These are phyloP conservation scores for Takakia lepidozioides DNA, from an alignment of 225 moss, liverwort and hornwort species.

Conservation along the genomic window DNA sequence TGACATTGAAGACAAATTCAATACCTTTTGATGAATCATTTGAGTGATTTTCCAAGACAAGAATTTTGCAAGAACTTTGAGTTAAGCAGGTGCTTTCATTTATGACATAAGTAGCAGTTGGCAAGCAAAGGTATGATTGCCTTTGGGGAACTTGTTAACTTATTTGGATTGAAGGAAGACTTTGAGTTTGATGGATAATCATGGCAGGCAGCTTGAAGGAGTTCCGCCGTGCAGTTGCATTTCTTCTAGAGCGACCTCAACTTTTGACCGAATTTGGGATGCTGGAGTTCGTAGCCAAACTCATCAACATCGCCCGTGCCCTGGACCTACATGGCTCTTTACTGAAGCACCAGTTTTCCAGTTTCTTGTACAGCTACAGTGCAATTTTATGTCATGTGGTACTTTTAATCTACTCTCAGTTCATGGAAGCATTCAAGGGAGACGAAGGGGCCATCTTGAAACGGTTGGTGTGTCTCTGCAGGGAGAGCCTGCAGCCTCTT, in stretches of 20 bases:
- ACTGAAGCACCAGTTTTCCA: slow-evolving; percentile 61
- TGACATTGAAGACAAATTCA: too few species aligned
- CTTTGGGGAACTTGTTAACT: too few species aligned
- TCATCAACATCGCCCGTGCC: slow-evolving; percentile 73
- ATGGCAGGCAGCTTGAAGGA: slow-evolving; percentile 83
- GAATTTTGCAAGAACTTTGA: too few species aligned
- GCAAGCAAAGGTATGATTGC: too few species aligned
- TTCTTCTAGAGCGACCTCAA: slow-evolving; percentile 69
- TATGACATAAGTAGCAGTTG: too few species aligned
- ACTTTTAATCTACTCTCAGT: slow-evolving; percentile 68
- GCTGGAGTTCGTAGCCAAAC: slow-evolving; percentile 88
- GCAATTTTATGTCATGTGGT: slow-evolving; percentile 82
- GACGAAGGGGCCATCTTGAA: slow-evolving; percentile 50
- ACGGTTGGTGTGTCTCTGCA: slow-evolving; percentile 61
- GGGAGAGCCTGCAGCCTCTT: slow-evolving; percentile 71
- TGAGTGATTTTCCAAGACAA: too few species aligned
- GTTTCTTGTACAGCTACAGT: slow-evolving; percentile 69
- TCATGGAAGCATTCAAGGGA: slow-evolving; percentile 61
- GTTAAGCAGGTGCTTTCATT: too few species aligned
- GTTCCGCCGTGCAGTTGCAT: slow-evolving; percentile 79
- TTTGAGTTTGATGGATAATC: too few species aligned
- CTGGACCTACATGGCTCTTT: slow-evolving; percentile 80
- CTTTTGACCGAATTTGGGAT: slow-evolving; percentile 80
- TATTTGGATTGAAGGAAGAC: too few species aligned
- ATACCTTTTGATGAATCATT: too few species aligned